Conservation (phyloP, 148 eudicot species). For the Cornus suecica region DNA sequence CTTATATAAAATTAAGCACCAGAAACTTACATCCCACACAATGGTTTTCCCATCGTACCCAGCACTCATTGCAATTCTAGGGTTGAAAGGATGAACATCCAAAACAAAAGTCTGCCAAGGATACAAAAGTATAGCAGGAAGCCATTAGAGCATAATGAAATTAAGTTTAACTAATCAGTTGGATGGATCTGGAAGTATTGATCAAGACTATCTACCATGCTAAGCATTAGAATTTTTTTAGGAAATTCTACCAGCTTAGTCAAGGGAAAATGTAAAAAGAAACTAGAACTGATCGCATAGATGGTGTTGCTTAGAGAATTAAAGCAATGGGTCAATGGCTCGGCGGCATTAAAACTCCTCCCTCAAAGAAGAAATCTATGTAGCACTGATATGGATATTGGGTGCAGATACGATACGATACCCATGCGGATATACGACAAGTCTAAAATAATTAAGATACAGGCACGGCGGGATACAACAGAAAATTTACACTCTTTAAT, state of each 20-base stretch:
- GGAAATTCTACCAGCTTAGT: neutral
- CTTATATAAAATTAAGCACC: neutral
- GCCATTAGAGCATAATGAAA: neutral
- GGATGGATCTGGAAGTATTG: neutral
- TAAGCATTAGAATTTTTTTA: neutral
- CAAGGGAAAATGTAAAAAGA: too few species aligned
- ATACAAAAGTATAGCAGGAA: slow-evolving; percentile 16
- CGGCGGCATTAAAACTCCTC: too few species aligned
- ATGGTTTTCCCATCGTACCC: slow-evolving; percentile 94
- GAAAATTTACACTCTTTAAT: too few species aligned
- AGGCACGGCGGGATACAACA: too few species aligned
- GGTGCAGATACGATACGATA: too few species aligned
- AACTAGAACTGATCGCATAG: neutral
- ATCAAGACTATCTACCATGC: neutral
- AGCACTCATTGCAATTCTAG: slow-evolving; percentile 99
- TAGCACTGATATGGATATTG: too few species aligned
- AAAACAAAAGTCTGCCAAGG: slow-evolving; percentile 81
- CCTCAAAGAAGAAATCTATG: too few species aligned
- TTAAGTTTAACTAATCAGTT: neutral
- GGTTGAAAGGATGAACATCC: slow-evolving; percentile 99
- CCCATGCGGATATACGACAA: too few species aligned
- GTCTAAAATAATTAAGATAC: too few species aligned
- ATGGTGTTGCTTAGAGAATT: too few species aligned
- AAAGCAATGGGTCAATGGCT: too few species aligned
- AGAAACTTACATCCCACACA: slow-evolving; percentile 90